Evolutionary conservation across 83 land plant genomes (phyloP), one percentile per base, ranked within the genome.

Genomic region (Picea engelmannii): DNA sequence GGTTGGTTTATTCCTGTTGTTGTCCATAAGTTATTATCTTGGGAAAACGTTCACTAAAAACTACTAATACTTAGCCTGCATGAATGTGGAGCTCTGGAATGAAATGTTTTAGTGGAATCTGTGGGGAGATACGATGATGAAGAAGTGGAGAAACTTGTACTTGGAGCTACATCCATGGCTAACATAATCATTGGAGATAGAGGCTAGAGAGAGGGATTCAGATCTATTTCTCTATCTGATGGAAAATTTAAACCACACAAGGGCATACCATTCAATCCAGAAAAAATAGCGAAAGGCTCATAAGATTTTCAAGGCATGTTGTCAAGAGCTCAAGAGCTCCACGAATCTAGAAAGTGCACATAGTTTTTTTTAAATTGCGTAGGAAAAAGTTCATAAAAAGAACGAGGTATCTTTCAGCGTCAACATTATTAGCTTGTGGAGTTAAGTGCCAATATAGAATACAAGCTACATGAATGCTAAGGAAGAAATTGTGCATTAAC

Each of bases 191-290:
- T 58, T 58, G 60, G 60, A 55, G 13, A 21, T 15, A 18, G 12
- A 35, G 38, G 38, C 23, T 20, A 7, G 13, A 18, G 76, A 9
- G 12, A 12, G 25, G 59, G 23, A 74, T 24, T n/a, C 21, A 27
- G 25, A 3, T 44, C 38, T 44, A 47, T 10, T 2, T n/a, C n/a
- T 17, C 21, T 18, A 47, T 47, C 58, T 12, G 3, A 24, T 11
- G 25, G 23, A 47, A 27, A 47, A 44, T 74, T 44, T 44, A 74
- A 74, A 47, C 77, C 77, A 74, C 77, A 47, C 75, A 70, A 2
- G 16, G 42, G 12, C 24, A 44, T 74, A 2, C 49, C 77, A 49
- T 6, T 47, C 24, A 9, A 74, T 47, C 77, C 27, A 21, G 11
- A 11, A n/a, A n/a, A 70, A 70, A 44, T 38, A 11, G 74, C 4